Percentiles rank a stretch among this genome's conserved stretches.
Evolutionary conservation across 495 filamentous ascomycete genomes (phyloP).

Genomic region (Diplogelasinospora grovesii): DNA sequence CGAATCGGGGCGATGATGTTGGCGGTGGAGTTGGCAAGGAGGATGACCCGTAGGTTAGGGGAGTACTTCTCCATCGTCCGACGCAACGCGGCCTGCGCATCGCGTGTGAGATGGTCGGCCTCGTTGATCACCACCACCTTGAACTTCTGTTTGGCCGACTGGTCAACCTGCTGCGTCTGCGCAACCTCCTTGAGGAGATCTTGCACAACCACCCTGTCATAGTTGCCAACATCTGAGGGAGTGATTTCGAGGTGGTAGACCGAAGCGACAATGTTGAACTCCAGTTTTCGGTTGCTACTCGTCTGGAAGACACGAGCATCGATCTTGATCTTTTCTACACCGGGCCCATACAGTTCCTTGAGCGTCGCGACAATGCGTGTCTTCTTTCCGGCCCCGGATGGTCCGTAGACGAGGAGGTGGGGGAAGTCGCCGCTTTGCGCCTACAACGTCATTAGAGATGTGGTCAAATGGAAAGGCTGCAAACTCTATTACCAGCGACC

Average conservation of each 20-base stretch:
- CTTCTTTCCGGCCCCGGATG: slow-evolving; percentile 95
- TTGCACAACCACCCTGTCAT: slow-evolving; percentile 91
- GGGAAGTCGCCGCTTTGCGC: slow-evolving; percentile 96
- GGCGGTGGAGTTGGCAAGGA: slow-evolving; percentile 88
- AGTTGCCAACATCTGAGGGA: slow-evolving; percentile 92
- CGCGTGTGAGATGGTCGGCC: slow-evolving; percentile 88
- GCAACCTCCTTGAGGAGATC: slow-evolving; percentile 96
- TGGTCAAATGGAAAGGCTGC: not conserved
- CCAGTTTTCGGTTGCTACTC: slow-evolving; percentile 88
- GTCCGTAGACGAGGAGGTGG: slow-evolving; percentile 92
- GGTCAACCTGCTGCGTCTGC: slow-evolving; percentile 96
- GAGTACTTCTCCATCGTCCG: slow-evolving; percentile 99
- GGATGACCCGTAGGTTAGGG: slow-evolving; percentile 83
- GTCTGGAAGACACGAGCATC: slow-evolving; percentile 95
- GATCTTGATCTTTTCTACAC: slow-evolving; percentile 96
- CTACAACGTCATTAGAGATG: slow-evolving; percentile 38
- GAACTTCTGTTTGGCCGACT: slow-evolving; percentile 80
- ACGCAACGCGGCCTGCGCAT: slow-evolving; percentile 91
- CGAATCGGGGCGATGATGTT: slow-evolving; percentile 97
- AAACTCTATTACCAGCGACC: slow-evolving; percentile 60
- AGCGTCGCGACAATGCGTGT: slow-evolving; percentile 91
- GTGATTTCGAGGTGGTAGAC: slow-evolving; percentile 98
- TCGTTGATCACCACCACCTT: slow-evolving; percentile 99
- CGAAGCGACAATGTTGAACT: slow-evolving; percentile 96
- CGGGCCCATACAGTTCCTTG: slow-evolving; percentile 84